Conservation (phyloP, 352 stramenopile genomes). For the Globisporangium camurandrum region DNA sequence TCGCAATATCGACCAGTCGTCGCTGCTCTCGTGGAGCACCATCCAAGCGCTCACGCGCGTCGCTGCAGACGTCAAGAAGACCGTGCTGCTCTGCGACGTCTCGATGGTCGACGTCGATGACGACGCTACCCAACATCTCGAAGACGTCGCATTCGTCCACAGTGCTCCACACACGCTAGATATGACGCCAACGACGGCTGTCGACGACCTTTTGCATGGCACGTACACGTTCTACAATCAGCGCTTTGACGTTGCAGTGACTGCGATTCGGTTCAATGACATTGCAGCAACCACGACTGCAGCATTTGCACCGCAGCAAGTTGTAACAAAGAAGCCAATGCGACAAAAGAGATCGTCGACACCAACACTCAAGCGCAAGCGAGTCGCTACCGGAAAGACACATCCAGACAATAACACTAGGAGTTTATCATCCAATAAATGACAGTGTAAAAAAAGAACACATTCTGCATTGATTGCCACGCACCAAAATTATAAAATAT, state of each 20-base stretch:
- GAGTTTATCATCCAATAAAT: too few relatives aligned
- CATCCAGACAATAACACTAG: too few relatives aligned
- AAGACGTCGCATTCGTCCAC: not conserved
- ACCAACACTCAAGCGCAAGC: too few relatives aligned
- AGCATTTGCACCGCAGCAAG: conserved; percentile 4
- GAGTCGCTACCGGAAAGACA: too few relatives aligned
- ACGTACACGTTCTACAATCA: conserved; percentile 28
- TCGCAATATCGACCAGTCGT: too few relatives aligned
- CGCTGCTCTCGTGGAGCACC: conserved; percentile 35
- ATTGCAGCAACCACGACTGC: conserved; percentile 13
- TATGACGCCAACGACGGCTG: not conserved
- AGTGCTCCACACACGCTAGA: not conserved
- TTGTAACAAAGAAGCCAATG: conserved; percentile 16
- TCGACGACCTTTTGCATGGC: conserved; percentile 15
- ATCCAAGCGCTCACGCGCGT: conserved; percentile 68
- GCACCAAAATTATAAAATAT: too few relatives aligned
- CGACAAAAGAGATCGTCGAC: too few relatives aligned
- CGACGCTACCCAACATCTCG: not conserved
- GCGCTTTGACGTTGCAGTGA: conserved; percentile 24
- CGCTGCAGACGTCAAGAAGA: conserved; percentile 76
- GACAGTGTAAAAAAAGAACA: too few relatives aligned
- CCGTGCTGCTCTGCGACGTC: conserved; percentile 52
- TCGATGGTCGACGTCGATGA: not conserved
- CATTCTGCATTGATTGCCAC: too few relatives aligned
- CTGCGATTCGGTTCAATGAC: conserved; percentile 61